Base-by-base conservation (phyloP, 768 basidiomycete species). In the Lactarius indigo region DNA sequence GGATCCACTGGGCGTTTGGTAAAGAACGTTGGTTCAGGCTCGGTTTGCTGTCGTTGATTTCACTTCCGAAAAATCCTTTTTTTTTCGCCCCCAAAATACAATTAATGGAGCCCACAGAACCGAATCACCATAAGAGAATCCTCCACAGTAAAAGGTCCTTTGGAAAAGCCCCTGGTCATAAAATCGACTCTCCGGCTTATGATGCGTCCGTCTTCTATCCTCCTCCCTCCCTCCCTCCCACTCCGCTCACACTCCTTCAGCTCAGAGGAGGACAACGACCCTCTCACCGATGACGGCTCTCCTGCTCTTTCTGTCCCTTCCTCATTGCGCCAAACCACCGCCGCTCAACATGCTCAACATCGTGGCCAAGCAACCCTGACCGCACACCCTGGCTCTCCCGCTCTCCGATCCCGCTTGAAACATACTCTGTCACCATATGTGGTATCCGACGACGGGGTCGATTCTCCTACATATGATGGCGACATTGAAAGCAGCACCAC, bases 381-480 rank as follows among this genome's bases (percentile, higher is more conserved):
- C 13, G 69, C 63, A 30, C 67, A 61, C 35, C 18, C 69, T 2
- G 37, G 50, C 15, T 70, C 73, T 39, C 71, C 73, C 33, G 47
- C 68, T 20, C 65, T 69, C 66, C 60, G 69, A n/a, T 71, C 64
- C 39, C 69, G 70, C 30, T 61, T 65, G 65, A 72, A 72, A 26
- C 72, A 73, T 58, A 87, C 87, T 59, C 80, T 87, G 13, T 70
- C 74, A 55, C 64, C 71, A 47, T 50, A 69, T 56, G 57, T 72
- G 66, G 75, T 88, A 65, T 87, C 85, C 23, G 89, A 91, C 70
- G 88, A 87, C 50, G 88, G 91, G 62, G 83, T 89, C 10, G 92
- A 94, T 74, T 92, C 90, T 0, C 92, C 92, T 9, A 94, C 92
- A 0, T 94, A 95, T 76, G 93, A 95, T 73, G 93, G 93, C 64